Base-by-base conservation (phyloP, 1,284 basidiomycete species). In the Porodaedalea pini region DNA sequence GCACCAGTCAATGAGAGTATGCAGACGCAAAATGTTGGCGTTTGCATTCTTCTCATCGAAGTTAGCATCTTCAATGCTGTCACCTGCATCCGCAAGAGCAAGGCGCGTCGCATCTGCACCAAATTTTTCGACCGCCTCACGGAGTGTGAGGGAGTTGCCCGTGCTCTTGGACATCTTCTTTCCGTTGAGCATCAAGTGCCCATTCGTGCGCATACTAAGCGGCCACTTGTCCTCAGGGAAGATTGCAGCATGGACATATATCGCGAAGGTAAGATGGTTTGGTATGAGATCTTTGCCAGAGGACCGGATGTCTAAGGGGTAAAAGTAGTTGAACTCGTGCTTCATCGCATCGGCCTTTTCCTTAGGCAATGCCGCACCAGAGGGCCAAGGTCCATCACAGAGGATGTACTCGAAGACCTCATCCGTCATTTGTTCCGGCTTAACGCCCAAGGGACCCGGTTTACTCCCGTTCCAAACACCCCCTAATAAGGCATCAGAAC, bases 121-220 rank as follows among this genome's bases (percentile, higher is more conserved):
- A 67, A 95, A 96, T 76, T 96, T 94, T 68, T 83, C 77, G 53
- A 94, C 80, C 7, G 85, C 79, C 67, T 94, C 85, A 51, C 83
- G 76, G 66, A 94, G 73, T 0, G 91, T 94, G 75, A 94, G 73
- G 41, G 84, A 89, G 70, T 94, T 94, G 13, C 93, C 97, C 45
- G 92, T 97, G 72, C 90, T 92, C 83, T 99, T 98, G 58, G 86
- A 88, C 97, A 99, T 99, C 80, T 99, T 99, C 78, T 95, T 90
- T 36, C 96, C 96, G 73, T 99, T 99, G 70, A 99, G 75, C 90
- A 96, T 91, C 75, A 99, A 74, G 70, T 99, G 97, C 0, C 97
- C 97, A 70, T 99, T 99, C 57, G 90, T 88, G 29, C 97, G 88
- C 79, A 99, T 93, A 64, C 90, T 86, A 62, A 82, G 68, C 1